Conservation (phyloP, 495 filamentous ascomycete genomes). For the Pseudoneurospora amorphoporcata region DNA sequence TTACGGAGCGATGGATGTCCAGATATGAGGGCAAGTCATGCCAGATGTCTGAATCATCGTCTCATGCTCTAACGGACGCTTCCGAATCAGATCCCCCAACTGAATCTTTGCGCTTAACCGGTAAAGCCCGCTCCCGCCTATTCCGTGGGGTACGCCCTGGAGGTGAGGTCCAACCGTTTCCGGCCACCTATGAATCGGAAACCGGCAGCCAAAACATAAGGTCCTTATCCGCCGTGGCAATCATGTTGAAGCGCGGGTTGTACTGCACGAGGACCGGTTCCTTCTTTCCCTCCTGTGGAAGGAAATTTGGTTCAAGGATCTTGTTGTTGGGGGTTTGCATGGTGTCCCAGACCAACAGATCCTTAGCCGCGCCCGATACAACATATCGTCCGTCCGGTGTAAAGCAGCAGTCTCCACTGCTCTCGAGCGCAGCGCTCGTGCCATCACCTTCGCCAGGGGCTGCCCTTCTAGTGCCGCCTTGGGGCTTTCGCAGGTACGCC, state of each 20-base stretch:
- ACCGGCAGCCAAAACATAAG: conserved; percentile 87
- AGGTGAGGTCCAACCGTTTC: neutral
- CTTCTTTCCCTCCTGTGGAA: conserved; percentile 50
- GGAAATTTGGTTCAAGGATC: conserved; percentile 51
- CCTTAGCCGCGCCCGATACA: conserved; percentile 62
- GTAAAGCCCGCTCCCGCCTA: neutral
- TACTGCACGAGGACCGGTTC: conserved; percentile 68
- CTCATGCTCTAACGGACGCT: neutral
- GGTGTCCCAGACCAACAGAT: conserved; percentile 78
- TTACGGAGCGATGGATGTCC: neutral
- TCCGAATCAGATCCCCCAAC: neutral
- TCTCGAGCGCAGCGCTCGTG: conserved; percentile 27
- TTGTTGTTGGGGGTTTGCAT: conserved; percentile 45
- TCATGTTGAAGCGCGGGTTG: conserved; percentile 83
- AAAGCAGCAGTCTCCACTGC: conserved; percentile 75
- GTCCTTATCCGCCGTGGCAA: conserved; percentile 81
- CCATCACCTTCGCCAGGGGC: conserved; percentile 37
- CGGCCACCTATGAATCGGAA: conserved; percentile 35
- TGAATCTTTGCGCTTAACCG: neutral
- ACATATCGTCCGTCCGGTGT: conserved; percentile 80
- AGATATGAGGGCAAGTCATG: neutral
- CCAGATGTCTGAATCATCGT: neutral
- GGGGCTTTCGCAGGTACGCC: conserved; percentile 45
- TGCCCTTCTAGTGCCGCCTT: conserved; percentile 31
- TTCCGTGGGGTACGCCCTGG: neutral